Conservation (phyloP, 2,329 filamentous ascomycete species). For the Helminthosporium solani region DNA sequence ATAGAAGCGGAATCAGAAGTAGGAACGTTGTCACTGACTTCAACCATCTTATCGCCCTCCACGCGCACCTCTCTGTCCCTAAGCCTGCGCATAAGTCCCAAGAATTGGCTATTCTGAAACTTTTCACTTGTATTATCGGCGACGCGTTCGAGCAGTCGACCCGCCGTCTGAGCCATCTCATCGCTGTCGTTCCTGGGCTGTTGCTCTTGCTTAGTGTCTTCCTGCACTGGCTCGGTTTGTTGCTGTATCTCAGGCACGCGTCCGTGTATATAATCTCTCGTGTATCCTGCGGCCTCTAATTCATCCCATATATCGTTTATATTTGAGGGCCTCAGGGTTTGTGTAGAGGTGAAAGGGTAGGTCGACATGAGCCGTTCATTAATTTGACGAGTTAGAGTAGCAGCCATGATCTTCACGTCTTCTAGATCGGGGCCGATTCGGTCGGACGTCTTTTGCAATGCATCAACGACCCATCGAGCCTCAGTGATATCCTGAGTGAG, state of each 20-base stretch:
- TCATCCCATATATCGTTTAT: conserved; percentile 32
- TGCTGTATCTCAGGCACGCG: conserved; percentile 27
- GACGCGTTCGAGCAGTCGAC: conserved; percentile 68
- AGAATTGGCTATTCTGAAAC: conserved; percentile 75
- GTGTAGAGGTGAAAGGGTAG: conserved; percentile 26
- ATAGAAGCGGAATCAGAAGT: conserved; percentile 7
- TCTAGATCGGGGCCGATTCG: conserved; percentile 20
- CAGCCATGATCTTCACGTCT: conserved; percentile 27
- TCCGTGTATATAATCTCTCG: conserved; percentile 19
- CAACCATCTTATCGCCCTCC: conserved; percentile 67
- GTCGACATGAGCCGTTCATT: conserved; percentile 41
- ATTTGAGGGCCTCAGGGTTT: conserved; percentile 18
- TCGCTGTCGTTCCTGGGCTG: conserved; percentile 54
- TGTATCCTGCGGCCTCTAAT: conserved; percentile 34
- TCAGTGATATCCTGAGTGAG: conserved; percentile 34
- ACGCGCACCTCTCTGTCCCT: conserved; percentile 71
- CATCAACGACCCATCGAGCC: conserved; percentile 35
- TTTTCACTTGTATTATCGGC: conserved; percentile 68
- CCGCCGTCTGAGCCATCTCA: conserved; percentile 71
- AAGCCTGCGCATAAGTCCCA: conserved; percentile 74
- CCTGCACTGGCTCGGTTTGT: conserved; percentile 30
- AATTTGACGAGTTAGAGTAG: conserved; percentile 31
- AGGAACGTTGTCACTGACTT: conserved; percentile 40
- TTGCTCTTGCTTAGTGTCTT: conserved; percentile 33
- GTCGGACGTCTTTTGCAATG: conserved; percentile 29